These are phyloP conservation scores for Aegilops umbellulata DNA, from an alignment of 176 grass and related monocot species.

Conservation along the genomic window DNA sequence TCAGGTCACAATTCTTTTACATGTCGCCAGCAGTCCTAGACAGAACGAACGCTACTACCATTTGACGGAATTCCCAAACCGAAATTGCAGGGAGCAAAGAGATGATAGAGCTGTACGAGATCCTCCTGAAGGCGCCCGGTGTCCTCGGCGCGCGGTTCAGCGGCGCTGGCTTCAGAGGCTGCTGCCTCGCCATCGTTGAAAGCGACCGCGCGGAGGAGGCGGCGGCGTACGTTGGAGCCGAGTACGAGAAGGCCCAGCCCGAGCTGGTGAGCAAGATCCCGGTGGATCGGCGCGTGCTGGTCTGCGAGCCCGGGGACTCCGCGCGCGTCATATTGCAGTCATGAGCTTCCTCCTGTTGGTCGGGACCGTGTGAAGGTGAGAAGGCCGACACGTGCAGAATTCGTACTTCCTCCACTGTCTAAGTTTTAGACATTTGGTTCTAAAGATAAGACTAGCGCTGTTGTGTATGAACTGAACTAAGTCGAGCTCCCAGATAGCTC, in stretches of 20 bases:
- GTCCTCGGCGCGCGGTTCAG: constrained; percentile 87
- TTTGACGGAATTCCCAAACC: not conserved
- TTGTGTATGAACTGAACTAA: not conserved
- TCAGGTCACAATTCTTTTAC: not conserved
- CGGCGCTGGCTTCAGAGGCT: constrained; percentile 93
- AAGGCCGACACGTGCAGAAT: too few relatives aligned
- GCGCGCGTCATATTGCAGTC: constrained; percentile 47
- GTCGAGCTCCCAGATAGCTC: not conserved
- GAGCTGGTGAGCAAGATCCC: constrained; percentile 61
- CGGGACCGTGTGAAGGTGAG: too few relatives aligned
- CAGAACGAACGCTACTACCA: not conserved
- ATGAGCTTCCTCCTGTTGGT: not conserved
- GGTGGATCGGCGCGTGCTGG: constrained; percentile 55
- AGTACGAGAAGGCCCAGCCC: constrained; percentile 72
- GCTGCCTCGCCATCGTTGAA: constrained; percentile 80
- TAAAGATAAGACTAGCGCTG: too few relatives aligned
- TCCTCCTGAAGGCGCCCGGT: constrained; percentile 83
- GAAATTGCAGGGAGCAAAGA: constrained; percentile 70
- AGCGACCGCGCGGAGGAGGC: constrained; percentile 47
- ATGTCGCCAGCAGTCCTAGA: not conserved
- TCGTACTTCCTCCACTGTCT: not conserved
- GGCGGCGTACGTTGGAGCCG: constrained; percentile 48
- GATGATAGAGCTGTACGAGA: constrained; percentile 96
- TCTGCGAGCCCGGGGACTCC: constrained; percentile 67
- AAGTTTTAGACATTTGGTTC: not conserved